Evolutionary conservation across 2,329 filamentous ascomycete genomes (phyloP).

Genomic region (Sodiomyces alkalinus): DNA sequence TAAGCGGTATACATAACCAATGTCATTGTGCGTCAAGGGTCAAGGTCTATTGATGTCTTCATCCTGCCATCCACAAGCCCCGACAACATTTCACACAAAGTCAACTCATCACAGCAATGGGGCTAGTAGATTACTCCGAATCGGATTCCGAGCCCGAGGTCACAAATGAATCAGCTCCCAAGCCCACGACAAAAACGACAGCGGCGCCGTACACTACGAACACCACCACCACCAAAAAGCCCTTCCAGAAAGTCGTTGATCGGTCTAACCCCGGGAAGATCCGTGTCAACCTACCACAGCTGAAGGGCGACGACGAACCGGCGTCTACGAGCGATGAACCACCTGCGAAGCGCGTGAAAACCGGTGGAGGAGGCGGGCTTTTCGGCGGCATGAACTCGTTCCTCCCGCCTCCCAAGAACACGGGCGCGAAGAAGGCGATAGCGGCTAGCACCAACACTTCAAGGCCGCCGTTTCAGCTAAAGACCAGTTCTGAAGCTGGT

Average conservation of each 20-base stretch:
- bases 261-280: constrained; percentile 73
- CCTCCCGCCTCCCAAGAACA: constrained; percentile 67
- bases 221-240: constrained; percentile 29
- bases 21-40: no score
- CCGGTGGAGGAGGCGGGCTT: constrained; percentile 27
- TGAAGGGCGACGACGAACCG: constrained; percentile 18
- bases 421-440: constrained; percentile 19
- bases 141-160: constrained; percentile 49
- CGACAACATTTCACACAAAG: no score
- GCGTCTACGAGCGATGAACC: constrained; percentile 31
- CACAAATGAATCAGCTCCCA: constrained; percentile 10
- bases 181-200: constrained; percentile 16
- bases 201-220: not conserved
- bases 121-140: constrained; percentile 70
- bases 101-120: no score
- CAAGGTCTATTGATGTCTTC: no score
- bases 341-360: constrained; percentile 56
- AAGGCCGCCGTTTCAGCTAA: constrained; percentile 41
- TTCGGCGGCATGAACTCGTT: constrained; percentile 79
- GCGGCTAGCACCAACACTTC: constrained; percentile 12
- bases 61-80: no score
- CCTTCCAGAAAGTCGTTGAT: constrained; percentile 69
- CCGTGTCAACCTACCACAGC: constrained; percentile 56
- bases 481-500: constrained; percentile 69
- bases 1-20: no score